phyloP scores from a whole-genome alignment of 2,329 filamentous ascomycete genomes.

The Stagonosporopsis vannaccii region DNA sequence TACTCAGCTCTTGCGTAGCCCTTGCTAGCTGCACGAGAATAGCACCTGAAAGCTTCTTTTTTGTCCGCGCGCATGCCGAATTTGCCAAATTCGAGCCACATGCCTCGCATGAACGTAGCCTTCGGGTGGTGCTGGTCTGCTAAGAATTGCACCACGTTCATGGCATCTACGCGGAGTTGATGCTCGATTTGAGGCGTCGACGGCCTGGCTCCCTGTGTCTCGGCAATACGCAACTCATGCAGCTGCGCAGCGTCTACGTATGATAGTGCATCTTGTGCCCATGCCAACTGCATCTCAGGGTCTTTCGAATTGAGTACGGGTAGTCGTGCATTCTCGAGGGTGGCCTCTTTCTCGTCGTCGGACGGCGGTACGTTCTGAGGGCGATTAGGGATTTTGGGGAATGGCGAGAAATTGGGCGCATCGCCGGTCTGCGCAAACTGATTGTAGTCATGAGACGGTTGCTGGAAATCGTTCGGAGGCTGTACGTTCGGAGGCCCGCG shows the following conservation, averaged over 20 bases:
- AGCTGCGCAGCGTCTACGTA: slow-evolving; percentile 87
- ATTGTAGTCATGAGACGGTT: slow-evolving; percentile 49
- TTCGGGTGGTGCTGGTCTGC: slow-evolving; percentile 92
- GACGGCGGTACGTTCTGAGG: slow-evolving; percentile 91
- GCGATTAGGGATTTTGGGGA: slow-evolving; percentile 79
- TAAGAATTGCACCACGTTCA: slow-evolving; percentile 90
- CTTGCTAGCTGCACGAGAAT: slow-evolving; percentile 83
- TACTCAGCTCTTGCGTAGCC: slow-evolving; percentile 92
- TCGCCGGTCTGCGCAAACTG: slow-evolving; percentile 54
- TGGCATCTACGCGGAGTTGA: slow-evolving; percentile 83
- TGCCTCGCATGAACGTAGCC: slow-evolving; percentile 90
- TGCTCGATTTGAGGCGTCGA: slow-evolving; percentile 87
- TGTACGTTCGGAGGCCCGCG: slow-evolving; percentile 47
- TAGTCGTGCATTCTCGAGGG: slow-evolving; percentile 82
- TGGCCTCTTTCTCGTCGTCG: slow-evolving; percentile 92
- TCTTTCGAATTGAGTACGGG: slow-evolving; percentile 92
- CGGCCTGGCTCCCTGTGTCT: slow-evolving; percentile 67
- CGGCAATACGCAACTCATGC: slow-evolving; percentile 72
- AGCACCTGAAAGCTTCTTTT: slow-evolving; percentile 89
- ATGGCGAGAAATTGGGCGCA: slow-evolving; percentile 85
- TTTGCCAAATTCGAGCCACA: slow-evolving; percentile 98
- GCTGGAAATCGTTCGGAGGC: slow-evolving; percentile 34
- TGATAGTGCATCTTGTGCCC: slow-evolving; percentile 90
- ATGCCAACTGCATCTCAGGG: slow-evolving; percentile 93
- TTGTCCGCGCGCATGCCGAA: slow-evolving; percentile 91